A percentile compares a stretch with the other conserved stretches of the same genome.
phyloP scores from a whole-genome alignment of 495 filamentous ascomycete species.

The Penicillium coffeae region DNA sequence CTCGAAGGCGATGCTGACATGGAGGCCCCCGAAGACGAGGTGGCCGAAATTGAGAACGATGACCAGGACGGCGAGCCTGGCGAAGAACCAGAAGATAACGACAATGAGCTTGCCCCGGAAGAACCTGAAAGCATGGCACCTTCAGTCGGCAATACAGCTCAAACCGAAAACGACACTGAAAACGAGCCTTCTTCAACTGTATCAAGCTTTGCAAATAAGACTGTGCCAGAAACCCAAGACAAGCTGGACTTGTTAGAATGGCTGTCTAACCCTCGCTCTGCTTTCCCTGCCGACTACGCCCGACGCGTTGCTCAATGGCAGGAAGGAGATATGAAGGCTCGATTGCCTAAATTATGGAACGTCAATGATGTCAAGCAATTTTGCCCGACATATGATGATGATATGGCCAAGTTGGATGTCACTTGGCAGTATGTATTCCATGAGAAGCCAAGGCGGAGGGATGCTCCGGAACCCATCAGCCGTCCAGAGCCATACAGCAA shows the following conservation, averaged over 20 bases:
- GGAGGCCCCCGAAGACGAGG: slow-evolving; percentile 16
- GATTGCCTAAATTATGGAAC: slow-evolving; percentile 57
- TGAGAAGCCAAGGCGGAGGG: slow-evolving; percentile 39
- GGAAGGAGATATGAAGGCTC: slow-evolving; percentile 44
- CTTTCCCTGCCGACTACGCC: slow-evolving; percentile 19
- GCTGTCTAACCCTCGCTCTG: slow-evolving; percentile 29
- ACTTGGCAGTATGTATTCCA: slow-evolving; percentile 33
- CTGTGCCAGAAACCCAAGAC: not conserved
- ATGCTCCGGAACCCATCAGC: slow-evolving; percentile 41
- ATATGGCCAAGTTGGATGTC: slow-evolving; percentile 20
- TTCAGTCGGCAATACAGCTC: slow-evolving; percentile 7
- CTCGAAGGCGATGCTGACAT: slow-evolving; percentile 19
- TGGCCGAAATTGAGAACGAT: not conserved
- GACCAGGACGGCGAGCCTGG: slow-evolving; percentile 11
- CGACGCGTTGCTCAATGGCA: slow-evolving; percentile 18
- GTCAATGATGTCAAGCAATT: slow-evolving; percentile 49
- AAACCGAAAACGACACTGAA: slow-evolving; percentile 4
- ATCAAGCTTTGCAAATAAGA: not conserved
- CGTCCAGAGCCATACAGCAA: slow-evolving; percentile 44
- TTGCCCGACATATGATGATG: slow-evolving; percentile 35
- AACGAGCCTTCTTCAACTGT: not conserved
- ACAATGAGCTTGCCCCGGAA: not conserved
- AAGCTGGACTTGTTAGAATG: slow-evolving; percentile 19
- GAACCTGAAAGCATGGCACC: slow-evolving; percentile 1
- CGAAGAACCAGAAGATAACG: slow-evolving; percentile 6